phyloP scores from a whole-genome alignment of 257 asterid species.

The Nicotiana benthamiana region DNA sequence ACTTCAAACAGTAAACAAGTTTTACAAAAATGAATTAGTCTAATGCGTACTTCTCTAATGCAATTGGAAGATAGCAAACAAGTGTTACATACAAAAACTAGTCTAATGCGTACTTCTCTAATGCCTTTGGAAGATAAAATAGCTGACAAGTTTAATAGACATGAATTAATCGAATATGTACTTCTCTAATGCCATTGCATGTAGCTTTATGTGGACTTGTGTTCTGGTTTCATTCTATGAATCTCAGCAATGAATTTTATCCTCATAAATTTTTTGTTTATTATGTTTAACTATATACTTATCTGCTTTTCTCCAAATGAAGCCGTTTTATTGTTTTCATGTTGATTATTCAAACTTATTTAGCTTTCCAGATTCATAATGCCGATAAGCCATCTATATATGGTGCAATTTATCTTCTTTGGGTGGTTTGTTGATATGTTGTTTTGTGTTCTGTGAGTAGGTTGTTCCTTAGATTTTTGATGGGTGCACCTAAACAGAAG shows the following conservation, averaged over 20 bases:
- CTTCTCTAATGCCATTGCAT: not conserved
- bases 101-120: not conserved
- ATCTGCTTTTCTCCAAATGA: conserved; percentile 4
- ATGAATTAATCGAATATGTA: not conserved
- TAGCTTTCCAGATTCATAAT: not conserved
- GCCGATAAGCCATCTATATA: not conserved
- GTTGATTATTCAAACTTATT: not conserved
- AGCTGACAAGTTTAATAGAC: not conserved
- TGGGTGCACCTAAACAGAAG: conserved; percentile 99
- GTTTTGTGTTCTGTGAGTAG: not conserved
- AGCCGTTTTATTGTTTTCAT: not conserved
- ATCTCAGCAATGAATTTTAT: not conserved
- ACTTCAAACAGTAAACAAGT: not conserved
- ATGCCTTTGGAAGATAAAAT: not conserved
- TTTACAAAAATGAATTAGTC: not conserved
- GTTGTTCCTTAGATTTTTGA: conserved; percentile 13
- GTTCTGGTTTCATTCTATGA: not conserved
- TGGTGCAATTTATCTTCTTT: not conserved
- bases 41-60: not conserved
- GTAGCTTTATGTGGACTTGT: not conserved
- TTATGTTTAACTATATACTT: not conserved
- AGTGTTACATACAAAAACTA: not conserved
- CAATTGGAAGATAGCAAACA: not conserved
- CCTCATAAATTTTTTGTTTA: not conserved
- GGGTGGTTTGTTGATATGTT: not conserved